Base-by-base conservation (phyloP, 1,284 basidiomycete genomes). In the Apiotrichum sp. region DNA sequence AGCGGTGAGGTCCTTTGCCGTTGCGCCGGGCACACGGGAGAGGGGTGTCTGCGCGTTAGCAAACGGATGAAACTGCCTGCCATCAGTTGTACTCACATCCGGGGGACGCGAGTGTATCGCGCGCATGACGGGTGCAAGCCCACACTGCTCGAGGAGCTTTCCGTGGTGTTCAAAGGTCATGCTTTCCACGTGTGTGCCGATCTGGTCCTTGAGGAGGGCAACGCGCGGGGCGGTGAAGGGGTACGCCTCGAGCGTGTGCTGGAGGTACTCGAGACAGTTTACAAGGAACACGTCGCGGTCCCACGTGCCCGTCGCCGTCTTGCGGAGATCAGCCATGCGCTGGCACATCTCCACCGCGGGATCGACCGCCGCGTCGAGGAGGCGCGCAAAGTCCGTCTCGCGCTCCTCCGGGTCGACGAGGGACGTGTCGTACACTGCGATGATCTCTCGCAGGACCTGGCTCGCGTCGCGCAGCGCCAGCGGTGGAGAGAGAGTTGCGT, bases 351-450 rank as follows among this genome's bases (percentile, higher is more conserved):
- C 83, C 11, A 93, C 73, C 0, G 86, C 85, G 1, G 92, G 90
- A 66, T 90, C 88, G 29, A 95, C 80, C 74, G 89, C 87, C 47
- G 85, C 81, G 63, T 91, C 86, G 14, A 93, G 76, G 32, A 93
- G 84, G 45, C 82, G 81, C 34, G 80, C 77, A 68, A 93, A 88
- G 2, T 83, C 84, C n/a, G 50, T 53, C 35, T 80, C 78, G 44
- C 70, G 65, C 49, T 73, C 70, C 8, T 57, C 47, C 7, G 71
- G 71, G 49, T 78, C 78, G 36, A 87, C 77, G 35, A 93, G 79
- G 0, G 89, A 90, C 0, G 87, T 86, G 47, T 89, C 85, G 71
- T 93, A 93, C 7, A 96, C 89, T 0, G 81, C 75, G 82, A 93
- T 87, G 63, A 96, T 85, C 69, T 96, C 91, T 31, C 88, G 85